These are phyloP conservation scores for Sporothrix phasma DNA, from an alignment of 2,329 filamentous ascomycete species.

Conservation along the genomic window DNA sequence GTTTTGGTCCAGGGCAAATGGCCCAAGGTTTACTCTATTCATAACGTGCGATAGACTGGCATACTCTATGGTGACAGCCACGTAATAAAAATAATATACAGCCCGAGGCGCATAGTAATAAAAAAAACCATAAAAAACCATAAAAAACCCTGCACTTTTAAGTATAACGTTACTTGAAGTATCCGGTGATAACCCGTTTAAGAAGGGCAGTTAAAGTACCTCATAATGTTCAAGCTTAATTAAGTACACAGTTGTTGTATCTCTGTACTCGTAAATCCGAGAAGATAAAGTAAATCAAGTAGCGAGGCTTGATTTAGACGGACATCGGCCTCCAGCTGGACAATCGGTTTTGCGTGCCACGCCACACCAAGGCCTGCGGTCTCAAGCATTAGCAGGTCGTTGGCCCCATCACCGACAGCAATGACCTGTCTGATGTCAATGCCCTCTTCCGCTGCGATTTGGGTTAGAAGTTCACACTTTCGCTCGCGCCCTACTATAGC, in stretches of 20 bases:
- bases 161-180: neutral
- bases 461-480: slow-evolving; percentile 60
- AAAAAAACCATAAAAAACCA: too few species aligned
- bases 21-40: too few species aligned
- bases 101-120: too few species aligned
- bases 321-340: slow-evolving; percentile 67
- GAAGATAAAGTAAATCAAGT: slow-evolving; percentile 61
- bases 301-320: slow-evolving; percentile 62
- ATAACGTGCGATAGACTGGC: too few species aligned
- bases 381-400: slow-evolving; percentile 71
- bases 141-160: too few species aligned
- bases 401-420: slow-evolving; percentile 72
- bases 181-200: neutral
- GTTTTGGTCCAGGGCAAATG: too few species aligned
- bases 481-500: slow-evolving; percentile 66
- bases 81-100: too few species aligned
- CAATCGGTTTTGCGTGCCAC: slow-evolving; percentile 74
- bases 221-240: neutral
- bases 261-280: slow-evolving; percentile 62
- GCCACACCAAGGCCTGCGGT: slow-evolving; percentile 68
- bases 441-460: slow-evolving; percentile 59
- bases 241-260: slow-evolving; percentile 27
- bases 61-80: too few species aligned
- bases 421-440: slow-evolving; percentile 57
- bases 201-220: too few species aligned